Evolutionary conservation across 116 monocot species (phyloP), one percentile per base, ranked within the genome.

Genomic region (Thalassia testudinum): DNA sequence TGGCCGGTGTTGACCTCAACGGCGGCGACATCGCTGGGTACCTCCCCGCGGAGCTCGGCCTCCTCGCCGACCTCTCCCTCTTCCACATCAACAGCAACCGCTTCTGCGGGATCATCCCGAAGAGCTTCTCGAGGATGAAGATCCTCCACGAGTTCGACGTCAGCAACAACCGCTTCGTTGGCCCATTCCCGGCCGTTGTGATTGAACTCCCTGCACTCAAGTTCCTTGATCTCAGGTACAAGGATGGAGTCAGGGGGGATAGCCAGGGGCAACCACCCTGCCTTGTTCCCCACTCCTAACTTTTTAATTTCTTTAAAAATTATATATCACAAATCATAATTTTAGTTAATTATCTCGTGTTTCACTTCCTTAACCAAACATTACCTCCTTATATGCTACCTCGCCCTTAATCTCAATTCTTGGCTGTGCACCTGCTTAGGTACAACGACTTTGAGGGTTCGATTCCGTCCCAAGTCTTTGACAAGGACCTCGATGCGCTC

Each of bases 51-150:
- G 75, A 80, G 54, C 75, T 80, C n/a, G 80, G 80, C 37, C 60
- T 80, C 30, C 61, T 80, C 21, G 67, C 75, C 26, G 80, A 80
- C 61, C 24, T 47, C 37, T 60, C 75, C 3, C 58, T 80, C n/a
- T 68, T 89, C 74, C 88, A 89, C 60, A 58, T 81, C 44, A 91
- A 85, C 78, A 75, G 78, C 37, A 91, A 91, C 68, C 68, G 85
- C 23, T 76, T 85, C 66, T 91, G 85, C 63, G 91, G 91, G 17
- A 68, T 73, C 53, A 63, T 90, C 37, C 90, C 85, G 2, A 67
- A 68, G 49, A 56, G 56, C 55, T 67, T 82, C 57, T 62, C 65
- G 1, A 48, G 52, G 26, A 60, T 83, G 28, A 45, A 40, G 7
- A 21, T 71, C 49, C 74, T 82, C 6, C 65, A 74, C 21, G 78